These are phyloP conservation scores for Aureobasidium sp. DNA, from an alignment of 2,329 filamentous ascomycete genomes.

Conservation along the genomic window DNA sequence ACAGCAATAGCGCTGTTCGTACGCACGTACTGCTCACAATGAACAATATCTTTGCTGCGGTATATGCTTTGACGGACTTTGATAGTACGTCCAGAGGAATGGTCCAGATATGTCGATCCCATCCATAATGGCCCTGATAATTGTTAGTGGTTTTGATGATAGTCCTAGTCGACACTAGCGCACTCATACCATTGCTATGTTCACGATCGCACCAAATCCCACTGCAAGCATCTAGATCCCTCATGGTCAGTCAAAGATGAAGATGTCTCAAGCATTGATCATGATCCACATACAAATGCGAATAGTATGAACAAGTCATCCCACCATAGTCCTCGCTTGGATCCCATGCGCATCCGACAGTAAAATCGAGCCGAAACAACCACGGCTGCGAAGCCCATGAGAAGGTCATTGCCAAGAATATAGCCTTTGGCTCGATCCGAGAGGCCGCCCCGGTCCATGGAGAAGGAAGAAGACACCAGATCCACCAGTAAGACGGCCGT, in stretches of 20 bases:
- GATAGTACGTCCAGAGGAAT: conserved; percentile 24
- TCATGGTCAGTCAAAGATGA: background rate
- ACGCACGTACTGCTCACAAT: conserved; percentile 36
- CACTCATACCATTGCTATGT: conserved; percentile 30
- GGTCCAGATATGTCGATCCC: conserved; percentile 37
- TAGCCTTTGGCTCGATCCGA: conserved; percentile 12
- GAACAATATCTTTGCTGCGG: conserved; percentile 36
- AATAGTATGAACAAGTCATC: conserved; percentile 36
- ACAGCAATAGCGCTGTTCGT: conserved; percentile 36
- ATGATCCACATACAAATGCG: conserved; percentile 27
- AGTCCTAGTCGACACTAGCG: background rate
- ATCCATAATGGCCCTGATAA: conserved; percentile 27
- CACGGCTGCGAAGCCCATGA: background rate
- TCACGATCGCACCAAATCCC: conserved; percentile 31
- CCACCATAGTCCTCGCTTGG: conserved; percentile 11
- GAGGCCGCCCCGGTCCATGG: background rate
- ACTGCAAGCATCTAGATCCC: conserved; percentile 29
- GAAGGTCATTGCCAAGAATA: conserved; percentile 7
- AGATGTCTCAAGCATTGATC: conserved; percentile 6
- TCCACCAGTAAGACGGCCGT: background rate
- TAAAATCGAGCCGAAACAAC: conserved; percentile 1
- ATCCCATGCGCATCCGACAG: background rate
- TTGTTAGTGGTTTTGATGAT: background rate
- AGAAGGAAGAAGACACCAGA: background rate
- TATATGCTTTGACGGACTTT: conserved; percentile 31